Conservation (phyloP, 2,329 filamentous ascomycete species). For the Atkinsonella texensis region DNA sequence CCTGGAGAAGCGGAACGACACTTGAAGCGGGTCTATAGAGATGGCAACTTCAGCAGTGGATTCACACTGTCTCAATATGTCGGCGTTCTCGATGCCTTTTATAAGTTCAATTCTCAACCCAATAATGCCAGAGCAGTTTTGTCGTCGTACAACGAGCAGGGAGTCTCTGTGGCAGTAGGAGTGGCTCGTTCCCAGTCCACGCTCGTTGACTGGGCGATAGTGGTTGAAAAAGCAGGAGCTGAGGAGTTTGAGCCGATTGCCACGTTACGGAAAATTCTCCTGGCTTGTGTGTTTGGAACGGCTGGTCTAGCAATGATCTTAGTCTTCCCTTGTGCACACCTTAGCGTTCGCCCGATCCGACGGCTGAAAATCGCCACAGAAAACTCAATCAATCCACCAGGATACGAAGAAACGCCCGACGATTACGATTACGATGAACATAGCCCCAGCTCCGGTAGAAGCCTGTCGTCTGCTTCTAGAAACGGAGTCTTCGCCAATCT, state of each 20-base stretch:
- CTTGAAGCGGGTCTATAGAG: slow-evolving; percentile 15
- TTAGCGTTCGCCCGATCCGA: slow-evolving; percentile 69
- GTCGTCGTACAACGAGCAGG: slow-evolving; percentile 61
- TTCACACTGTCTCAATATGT: slow-evolving; percentile 54
- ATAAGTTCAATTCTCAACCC: slow-evolving; percentile 29
- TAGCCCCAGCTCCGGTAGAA: slow-evolving; percentile 26
- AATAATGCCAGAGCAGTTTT: slow-evolving; percentile 61
- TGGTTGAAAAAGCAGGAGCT: slow-evolving; percentile 62
- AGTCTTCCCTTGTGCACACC: slow-evolving; percentile 68
- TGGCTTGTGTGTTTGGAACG: slow-evolving; percentile 78
- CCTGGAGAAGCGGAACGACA: slow-evolving; percentile 35
- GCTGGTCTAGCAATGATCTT: slow-evolving; percentile 60
- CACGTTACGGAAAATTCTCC: slow-evolving; percentile 64
- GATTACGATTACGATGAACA: slow-evolving; percentile 30
- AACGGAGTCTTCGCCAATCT: slow-evolving; percentile 29
- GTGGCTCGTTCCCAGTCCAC: slow-evolving; percentile 57
- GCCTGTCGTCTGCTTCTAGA: slow-evolving; percentile 32
- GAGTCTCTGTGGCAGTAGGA: slow-evolving; percentile 61
- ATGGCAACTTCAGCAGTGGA: slow-evolving; percentile 30
- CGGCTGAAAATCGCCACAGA: slow-evolving; percentile 63
- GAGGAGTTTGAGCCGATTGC: slow-evolving; percentile 70
- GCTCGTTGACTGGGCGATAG: slow-evolving; percentile 69
- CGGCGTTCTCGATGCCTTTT: slow-evolving; percentile 47
- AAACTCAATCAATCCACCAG: slow-evolving; percentile 57
- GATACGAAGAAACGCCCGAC: slow-evolving; percentile 39